A percentile compares a stretch with the other conserved stretches of the same genome.
Conservation (phyloP, 2,329 filamentous ascomycete species). For the Hymenoscyphus scutula region DNA sequence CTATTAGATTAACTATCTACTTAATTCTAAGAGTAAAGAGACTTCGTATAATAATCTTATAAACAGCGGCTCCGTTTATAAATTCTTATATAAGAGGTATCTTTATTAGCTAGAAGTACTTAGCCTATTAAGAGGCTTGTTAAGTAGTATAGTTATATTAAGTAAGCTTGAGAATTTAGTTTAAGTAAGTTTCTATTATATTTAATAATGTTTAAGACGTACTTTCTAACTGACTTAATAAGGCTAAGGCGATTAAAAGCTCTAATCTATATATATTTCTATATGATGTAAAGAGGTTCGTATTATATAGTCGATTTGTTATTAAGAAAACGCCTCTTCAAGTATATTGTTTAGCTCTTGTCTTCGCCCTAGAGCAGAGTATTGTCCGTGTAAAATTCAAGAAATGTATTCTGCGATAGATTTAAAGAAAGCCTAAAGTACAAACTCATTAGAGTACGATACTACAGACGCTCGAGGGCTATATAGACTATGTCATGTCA, state of each 20-base stretch:
- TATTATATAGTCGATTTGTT: conserved; percentile 26
- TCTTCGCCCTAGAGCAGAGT: conserved; percentile 31
- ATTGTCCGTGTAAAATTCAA: conserved; percentile 28
- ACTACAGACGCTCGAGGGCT: no score
- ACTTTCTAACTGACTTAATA: neutral
- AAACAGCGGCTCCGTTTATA: no score
- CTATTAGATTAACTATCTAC: no score
- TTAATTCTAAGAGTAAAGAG: no score
- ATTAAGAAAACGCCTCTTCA: conserved; percentile 31
- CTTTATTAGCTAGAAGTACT: no score
- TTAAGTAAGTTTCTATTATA: no score
- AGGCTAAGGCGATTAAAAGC: conserved; percentile 13
- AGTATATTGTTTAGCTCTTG: conserved; percentile 31
- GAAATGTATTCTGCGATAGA: conserved; percentile 18
- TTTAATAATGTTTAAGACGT: neutral
- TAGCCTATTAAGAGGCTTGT: no score
- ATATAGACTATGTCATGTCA: no score
- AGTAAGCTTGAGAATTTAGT: no score
- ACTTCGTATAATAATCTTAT: no score
- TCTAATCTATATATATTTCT: conserved; percentile 24
- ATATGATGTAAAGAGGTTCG: conserved; percentile 28
- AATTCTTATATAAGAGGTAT: no score
- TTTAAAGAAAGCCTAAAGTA: conserved; percentile 19
- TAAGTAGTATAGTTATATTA: no score
- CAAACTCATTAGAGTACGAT: neutral